Conservation (phyloP, 768 basidiomycete genomes). For the Lentinula raphanica region DNA sequence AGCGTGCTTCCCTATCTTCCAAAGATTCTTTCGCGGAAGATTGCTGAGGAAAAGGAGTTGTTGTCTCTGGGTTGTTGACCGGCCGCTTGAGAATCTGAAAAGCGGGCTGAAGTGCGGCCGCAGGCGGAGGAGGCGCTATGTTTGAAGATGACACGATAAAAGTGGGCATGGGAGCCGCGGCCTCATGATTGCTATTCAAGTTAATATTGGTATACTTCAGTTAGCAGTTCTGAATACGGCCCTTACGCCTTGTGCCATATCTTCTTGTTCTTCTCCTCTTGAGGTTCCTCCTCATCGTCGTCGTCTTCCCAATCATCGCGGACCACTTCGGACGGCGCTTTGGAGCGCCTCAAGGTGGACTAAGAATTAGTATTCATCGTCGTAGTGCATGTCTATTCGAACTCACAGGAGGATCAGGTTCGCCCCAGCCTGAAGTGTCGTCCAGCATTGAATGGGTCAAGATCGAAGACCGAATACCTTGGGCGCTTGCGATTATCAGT, state of each 20-base stretch:
- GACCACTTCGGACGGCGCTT: constrained; percentile 14
- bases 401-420: constrained; percentile 2
- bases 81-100: constrained; percentile 75
- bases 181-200: constrained; percentile 45
- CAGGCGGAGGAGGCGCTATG: constrained; percentile 41
- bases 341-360: constrained; percentile 1
- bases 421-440: not conserved
- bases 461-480: too few relatives aligned
- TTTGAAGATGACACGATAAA: constrained; percentile 39
- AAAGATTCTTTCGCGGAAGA: constrained; percentile 24
- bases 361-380: not conserved
- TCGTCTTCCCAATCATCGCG: constrained; percentile 59
- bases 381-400: not conserved
- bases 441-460: not conserved
- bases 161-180: constrained; percentile 63
- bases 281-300: constrained; percentile 35
- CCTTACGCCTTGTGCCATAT: constrained; percentile 74
- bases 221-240: not conserved
- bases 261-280: constrained; percentile 40
- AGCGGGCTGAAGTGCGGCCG: constrained; percentile 53
- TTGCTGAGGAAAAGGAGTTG: not conserved
- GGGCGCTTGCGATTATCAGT: not conserved
- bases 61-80: constrained; percentile 22
- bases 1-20: constrained; percentile 66
- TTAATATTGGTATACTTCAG: constrained; percentile 7